phyloP scores from a whole-genome alignment of 768 basidiomycete species.

The Boletus rubroflammeus region DNA sequence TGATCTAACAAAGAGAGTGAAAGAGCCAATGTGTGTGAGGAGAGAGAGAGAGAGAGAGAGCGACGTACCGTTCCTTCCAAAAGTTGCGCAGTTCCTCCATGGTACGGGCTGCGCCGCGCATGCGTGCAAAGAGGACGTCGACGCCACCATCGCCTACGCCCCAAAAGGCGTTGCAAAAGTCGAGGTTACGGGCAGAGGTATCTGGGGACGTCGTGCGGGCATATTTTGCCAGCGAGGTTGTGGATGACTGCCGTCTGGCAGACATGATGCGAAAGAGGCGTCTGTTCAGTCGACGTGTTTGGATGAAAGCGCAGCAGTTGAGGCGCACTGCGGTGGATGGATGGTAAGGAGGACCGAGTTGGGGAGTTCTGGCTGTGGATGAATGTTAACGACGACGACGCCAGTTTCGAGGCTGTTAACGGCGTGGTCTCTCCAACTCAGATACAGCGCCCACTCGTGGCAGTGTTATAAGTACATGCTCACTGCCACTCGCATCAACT shows the following conservation, averaged over 20 bases:
- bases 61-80: slow-evolving; percentile 88
- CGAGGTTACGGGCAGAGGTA: slow-evolving; percentile 49
- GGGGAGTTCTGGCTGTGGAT: neutral
- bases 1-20: slow-evolving; percentile 47
- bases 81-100: slow-evolving; percentile 84
- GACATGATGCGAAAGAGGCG: slow-evolving; percentile 45
- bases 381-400: neutral
- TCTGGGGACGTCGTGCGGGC: slow-evolving; percentile 52
- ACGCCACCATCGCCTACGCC: slow-evolving; percentile 81
- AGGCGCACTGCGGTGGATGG: slow-evolving; percentile 13
- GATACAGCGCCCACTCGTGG: slow-evolving; percentile 14
- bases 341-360: neutral
- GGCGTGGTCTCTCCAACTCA: slow-evolving; percentile 1
- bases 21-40: neutral
- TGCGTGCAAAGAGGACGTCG: slow-evolving; percentile 85
- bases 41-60: neutral
- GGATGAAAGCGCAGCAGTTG: slow-evolving; percentile 14
- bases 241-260: slow-evolving; percentile 76
- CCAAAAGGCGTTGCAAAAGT: slow-evolving; percentile 99
- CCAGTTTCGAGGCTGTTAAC: neutral
- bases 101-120: slow-evolving; percentile 81
- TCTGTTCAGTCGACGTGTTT: slow-evolving; percentile 15
- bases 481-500: slow-evolving; percentile 3
- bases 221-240: slow-evolving; percentile 73
- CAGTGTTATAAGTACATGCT: slow-evolving; percentile 4